Evolutionary conservation across 768 basidiomycete species (phyloP).

Genomic region (Suillus ampliporus): DNA sequence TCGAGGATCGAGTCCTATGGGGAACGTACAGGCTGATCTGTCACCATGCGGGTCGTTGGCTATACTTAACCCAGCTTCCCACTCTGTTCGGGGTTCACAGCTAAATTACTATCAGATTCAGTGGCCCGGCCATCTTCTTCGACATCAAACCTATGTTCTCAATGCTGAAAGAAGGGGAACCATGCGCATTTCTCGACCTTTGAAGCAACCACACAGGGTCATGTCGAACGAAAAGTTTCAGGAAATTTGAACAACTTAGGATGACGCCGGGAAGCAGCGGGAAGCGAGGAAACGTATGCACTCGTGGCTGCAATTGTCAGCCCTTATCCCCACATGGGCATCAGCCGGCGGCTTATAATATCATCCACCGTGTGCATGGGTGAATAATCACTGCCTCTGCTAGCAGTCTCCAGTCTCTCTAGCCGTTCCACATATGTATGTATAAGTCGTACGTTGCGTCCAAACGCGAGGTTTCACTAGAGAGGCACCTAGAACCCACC

Average conservation of each 20-base stretch:
- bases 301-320: not conserved
- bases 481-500: conserved; percentile 40
- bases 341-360: not conserved
- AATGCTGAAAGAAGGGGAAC: not conserved
- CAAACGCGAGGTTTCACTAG: not conserved
- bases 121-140: not conserved
- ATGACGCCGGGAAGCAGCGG: too few relatives aligned
- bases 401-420: not conserved
- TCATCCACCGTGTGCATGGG: not conserved
- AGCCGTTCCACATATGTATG: not conserved
- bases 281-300: not conserved
- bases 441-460: not conserved
- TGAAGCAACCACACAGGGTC: not conserved
- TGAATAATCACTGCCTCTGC: not conserved
- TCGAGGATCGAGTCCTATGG: conserved; percentile 16
- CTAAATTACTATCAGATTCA: conserved; percentile 1
- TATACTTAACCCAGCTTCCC: conserved; percentile 43
- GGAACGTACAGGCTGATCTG: conserved; percentile 11
- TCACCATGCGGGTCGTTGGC: conserved; percentile 35
- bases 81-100: conserved; percentile 30
- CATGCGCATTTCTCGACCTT: not conserved
- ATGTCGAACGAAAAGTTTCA: not conserved
- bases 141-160: not conserved
- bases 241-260: not conserved
- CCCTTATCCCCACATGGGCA: not conserved